Conservation (phyloP, 2,329 filamentous ascomycete species). For the Aspergillus phoenicis region DNA sequence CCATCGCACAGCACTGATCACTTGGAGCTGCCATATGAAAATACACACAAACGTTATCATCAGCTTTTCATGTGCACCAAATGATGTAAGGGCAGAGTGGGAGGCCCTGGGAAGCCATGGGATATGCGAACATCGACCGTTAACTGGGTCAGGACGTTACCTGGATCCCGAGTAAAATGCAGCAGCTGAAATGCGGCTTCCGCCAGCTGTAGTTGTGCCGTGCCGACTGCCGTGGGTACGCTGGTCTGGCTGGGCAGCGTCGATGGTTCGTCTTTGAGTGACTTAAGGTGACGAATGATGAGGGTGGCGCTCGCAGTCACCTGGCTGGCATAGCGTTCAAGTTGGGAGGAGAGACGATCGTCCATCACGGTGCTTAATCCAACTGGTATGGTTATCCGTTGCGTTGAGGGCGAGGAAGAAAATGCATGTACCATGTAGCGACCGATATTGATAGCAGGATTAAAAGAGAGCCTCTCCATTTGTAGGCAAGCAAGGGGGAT, state of each 20-base stretch:
- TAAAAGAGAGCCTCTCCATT: too few species aligned
- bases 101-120: too few species aligned
- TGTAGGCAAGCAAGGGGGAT: too few species aligned
- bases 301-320: background rate
- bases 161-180: background rate
- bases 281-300: background rate
- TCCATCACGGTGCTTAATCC: too few species aligned
- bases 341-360: background rate
- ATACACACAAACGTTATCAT: too few species aligned
- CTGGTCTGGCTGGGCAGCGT: background rate
- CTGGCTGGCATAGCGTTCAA: background rate
- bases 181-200: background rate
- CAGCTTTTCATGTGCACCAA: background rate
- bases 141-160: background rate
- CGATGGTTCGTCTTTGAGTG: background rate
- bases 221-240: background rate
- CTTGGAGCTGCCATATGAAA: background rate
- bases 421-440: too few species aligned
- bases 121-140: background rate
- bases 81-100: background rate
- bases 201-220: background rate
- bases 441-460: too few species aligned
- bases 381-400: too few species aligned
- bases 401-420: too few species aligned
- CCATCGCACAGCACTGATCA: slow-evolving; percentile 23